Percentiles rank a stretch among this genome's conserved stretches.
These are phyloP conservation scores for Eucalyptus curtisii DNA, from an alignment of 345 rosid species.

Conservation along the genomic window DNA sequence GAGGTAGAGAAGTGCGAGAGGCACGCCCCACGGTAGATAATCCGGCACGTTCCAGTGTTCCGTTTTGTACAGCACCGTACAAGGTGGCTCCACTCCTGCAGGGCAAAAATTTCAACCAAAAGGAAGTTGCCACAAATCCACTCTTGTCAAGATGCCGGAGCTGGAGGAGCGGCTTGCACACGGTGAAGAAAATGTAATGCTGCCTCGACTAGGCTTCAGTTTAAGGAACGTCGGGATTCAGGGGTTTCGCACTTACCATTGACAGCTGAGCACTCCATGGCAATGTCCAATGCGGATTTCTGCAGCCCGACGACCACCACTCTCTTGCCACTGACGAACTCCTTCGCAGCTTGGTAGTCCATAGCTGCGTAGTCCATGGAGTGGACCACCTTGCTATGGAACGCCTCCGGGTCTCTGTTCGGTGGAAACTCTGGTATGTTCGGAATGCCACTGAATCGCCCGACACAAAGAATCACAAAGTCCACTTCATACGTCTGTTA, in stretches of 20 bases:
- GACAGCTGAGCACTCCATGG: constrained; percentile 17
- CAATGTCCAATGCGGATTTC: constrained; percentile 28
- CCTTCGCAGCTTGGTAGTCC: background rate
- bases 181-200: background rate
- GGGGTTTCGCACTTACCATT: constrained; percentile 3
- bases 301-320: constrained; percentile 22
- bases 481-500: constrained; percentile 8
- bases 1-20: constrained; percentile 7
- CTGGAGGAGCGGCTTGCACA: background rate
- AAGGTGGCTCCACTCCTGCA: constrained; percentile 18
- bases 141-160: background rate
- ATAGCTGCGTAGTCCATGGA: constrained; percentile 22
- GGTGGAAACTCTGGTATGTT: constrained; percentile 28
- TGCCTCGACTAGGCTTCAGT: background rate
- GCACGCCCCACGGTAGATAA: background rate
- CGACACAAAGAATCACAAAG: constrained; percentile 24
- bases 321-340: constrained; percentile 8
- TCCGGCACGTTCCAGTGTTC: constrained; percentile 31
- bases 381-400: constrained; percentile 28
- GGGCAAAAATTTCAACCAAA: background rate
- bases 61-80: constrained; percentile 19
- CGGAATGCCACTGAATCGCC: constrained; percentile 22
- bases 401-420: constrained; percentile 24
- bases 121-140: background rate
- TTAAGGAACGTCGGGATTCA: background rate